Evolutionary conservation across 2,329 filamentous ascomycete genomes (phyloP).

Genomic region (Aureobasidium sp.): DNA sequence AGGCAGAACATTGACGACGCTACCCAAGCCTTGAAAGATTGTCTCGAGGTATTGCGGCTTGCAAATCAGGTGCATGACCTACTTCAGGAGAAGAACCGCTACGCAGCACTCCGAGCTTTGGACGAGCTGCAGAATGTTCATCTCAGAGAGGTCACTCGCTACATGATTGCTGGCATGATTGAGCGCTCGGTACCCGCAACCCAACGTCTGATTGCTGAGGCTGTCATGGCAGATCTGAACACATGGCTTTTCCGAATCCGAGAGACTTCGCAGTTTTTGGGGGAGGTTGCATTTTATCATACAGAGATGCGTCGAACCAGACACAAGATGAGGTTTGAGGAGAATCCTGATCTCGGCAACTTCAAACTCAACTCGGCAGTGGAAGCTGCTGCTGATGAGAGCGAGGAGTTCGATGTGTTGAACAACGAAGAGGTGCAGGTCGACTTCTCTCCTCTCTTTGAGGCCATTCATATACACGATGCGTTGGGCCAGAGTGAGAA

Average conservation of each 20-base stretch:
- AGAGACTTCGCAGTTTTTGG: constrained; percentile 91
- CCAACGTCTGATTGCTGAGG: constrained; percentile 87
- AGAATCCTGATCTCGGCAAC: constrained; percentile 64
- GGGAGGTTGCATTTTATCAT: constrained; percentile 94
- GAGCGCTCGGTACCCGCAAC: constrained; percentile 91
- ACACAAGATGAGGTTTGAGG: constrained; percentile 74
- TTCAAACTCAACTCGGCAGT: constrained; percentile 95
- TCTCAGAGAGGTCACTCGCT: constrained; percentile 86
- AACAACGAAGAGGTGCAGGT: constrained; percentile 94
- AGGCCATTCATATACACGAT: constrained; percentile 93
- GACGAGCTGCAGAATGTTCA: constrained; percentile 97
- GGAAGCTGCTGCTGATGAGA: constrained; percentile 90
- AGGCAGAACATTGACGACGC: constrained; percentile 95
- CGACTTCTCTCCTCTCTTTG: constrained; percentile 88
- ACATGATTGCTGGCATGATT: constrained; percentile 91
- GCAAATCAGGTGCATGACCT: constrained; percentile 94
- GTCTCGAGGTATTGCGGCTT: constrained; percentile 81
- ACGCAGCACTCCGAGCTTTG: constrained; percentile 84
- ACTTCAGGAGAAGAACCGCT: constrained; percentile 87
- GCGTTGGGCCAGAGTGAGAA: constrained; percentile 87
- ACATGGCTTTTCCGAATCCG: constrained; percentile 94
- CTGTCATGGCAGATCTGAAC: constrained; percentile 93
- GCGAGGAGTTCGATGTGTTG: constrained; percentile 88
- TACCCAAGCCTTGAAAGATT: constrained; percentile 79
- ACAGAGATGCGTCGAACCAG: constrained; percentile 79